These are phyloP conservation scores for Cutaneotrichosporon cavernicola DNA, from an alignment of 1,284 basidiomycete species.

Conservation along the genomic window DNA sequence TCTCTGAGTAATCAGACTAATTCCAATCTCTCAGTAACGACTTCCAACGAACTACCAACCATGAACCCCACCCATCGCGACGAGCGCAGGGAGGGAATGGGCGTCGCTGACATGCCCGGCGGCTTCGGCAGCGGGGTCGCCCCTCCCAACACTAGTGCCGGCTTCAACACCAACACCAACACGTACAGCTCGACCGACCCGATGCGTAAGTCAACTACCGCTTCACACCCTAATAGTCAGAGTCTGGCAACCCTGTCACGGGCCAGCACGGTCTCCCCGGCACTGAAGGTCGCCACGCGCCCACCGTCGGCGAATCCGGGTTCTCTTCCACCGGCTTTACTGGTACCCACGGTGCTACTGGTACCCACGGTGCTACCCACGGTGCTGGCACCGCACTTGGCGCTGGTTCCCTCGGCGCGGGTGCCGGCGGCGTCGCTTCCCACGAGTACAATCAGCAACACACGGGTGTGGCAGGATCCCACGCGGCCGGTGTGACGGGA, in stretches of 20 bases:
- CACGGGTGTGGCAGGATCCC: not conserved
- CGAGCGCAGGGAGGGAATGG: conserved; percentile 2
- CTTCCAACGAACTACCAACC: not conserved
- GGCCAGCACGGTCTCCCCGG: not conserved
- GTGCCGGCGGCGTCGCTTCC: not conserved
- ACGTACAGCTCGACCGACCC: not conserved
- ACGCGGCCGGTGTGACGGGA: not conserved
- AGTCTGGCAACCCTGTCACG: not conserved
- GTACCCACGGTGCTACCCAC: not conserved
- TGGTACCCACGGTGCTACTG: not conserved
- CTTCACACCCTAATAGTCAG: no score
- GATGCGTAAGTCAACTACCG: not conserved
- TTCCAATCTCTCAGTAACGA: not conserved
- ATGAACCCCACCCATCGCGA: conserved; percentile 3
- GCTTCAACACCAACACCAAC: not conserved
- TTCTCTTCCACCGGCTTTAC: not conserved
- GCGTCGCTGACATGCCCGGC: conserved; percentile 6
- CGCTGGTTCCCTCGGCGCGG: conserved; percentile 5
- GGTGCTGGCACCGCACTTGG: conserved; percentile 3
- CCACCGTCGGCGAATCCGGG: no score
- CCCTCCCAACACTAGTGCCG: not conserved
- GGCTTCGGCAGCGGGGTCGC: not conserved
- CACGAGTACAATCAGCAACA: not conserved
- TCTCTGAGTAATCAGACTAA: not conserved
- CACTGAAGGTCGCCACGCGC: not conserved